Base-by-base conservation (phyloP, 352 stramenopile species). In the Globisporangium okanoganense region DNA sequence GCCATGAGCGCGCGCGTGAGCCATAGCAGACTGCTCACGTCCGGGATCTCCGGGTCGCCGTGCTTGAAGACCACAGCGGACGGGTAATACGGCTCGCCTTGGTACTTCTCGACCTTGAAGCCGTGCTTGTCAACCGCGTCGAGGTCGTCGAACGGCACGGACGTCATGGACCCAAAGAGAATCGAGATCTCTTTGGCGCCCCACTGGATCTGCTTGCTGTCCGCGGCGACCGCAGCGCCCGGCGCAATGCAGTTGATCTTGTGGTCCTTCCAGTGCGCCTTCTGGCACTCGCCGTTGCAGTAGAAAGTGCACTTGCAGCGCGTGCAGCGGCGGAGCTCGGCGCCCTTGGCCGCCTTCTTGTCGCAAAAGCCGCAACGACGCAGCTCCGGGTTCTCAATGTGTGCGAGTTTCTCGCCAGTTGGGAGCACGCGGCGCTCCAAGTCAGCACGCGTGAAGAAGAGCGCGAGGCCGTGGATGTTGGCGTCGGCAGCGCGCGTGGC, bases 231-330 rank as follows among this genome's bases (percentile, higher is more conserved):
- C 0, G 68, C 70, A 2, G 56, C 73, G 22, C 62, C 70, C 51
- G 73, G 61, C 1, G 82, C 59, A 51, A 87, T 73, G 58, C 85
- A 94, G 64, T 82, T 92, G 20, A 90, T 65, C 64, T 92, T 92
- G 72, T 94, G 83, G 54, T 90, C 83, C 53, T 89, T 88, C 83
- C 85, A 93, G 61, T 94, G 85, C 0, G 50, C 62, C n/a, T 79
- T 79, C 64, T 94, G 85, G 56, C 83, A 92, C 48, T 75, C 64
- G 3, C 75, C 79, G 31, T 84, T 76, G 56, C 83, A 92, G 80
- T 94, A 94, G 43, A 94, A 94, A 27, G 74, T 82, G 67, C 79
- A 94, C 64, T 92, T 85, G 73, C 85, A 94, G 0, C 83, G 85
- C 40, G 85, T 94, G 61, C 85, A 94, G 24, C 82, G 82, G 60